These are phyloP conservation scores for Pyricularia sp. DNA, from an alignment of 2,329 filamentous ascomycete genomes.

Conservation along the genomic window DNA sequence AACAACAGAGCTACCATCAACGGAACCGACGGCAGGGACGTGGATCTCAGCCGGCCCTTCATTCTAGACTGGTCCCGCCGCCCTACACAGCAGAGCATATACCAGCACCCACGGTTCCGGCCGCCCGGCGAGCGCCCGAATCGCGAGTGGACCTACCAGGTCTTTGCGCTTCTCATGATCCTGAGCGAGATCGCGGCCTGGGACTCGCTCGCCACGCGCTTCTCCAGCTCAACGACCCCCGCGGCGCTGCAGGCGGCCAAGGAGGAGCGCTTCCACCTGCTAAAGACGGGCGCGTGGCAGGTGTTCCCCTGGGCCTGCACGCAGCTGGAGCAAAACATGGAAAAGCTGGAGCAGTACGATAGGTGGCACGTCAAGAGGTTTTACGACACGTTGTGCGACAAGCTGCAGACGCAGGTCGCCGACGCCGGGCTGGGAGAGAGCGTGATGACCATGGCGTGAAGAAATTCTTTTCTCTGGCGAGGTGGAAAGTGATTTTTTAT, in stretches of 20 bases:
- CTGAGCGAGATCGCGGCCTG: slow-evolving; percentile 8
- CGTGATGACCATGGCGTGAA: neutral
- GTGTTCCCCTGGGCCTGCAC: neutral
- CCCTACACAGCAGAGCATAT: slow-evolving; percentile 3
- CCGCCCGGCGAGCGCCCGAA: neutral
- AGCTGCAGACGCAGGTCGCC: neutral
- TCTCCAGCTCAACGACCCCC: neutral
- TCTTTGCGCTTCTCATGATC: slow-evolving; percentile 7
- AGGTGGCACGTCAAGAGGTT: slow-evolving; percentile 6
- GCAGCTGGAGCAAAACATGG: neutral
- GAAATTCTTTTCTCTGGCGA: neutral
- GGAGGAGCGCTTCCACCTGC: neutral
- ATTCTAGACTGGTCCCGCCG: slow-evolving; percentile 6
- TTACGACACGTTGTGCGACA: slow-evolving; percentile 7
- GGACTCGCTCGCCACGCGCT: slow-evolving; percentile 2
- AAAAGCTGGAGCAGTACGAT: neutral
- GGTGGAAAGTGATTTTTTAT: neutral
- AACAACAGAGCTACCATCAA: neutral
- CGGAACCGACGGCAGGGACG: neutral
- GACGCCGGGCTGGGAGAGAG: neutral
- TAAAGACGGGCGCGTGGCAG: slow-evolving; percentile 5
- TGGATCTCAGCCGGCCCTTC: neutral
- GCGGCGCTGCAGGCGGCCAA: neutral
- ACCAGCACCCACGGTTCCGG: slow-evolving; percentile 3
- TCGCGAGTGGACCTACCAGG: slow-evolving; percentile 5